Conservation (phyloP, 2,329 filamentous ascomycete genomes). For the Didymella glomerata region DNA sequence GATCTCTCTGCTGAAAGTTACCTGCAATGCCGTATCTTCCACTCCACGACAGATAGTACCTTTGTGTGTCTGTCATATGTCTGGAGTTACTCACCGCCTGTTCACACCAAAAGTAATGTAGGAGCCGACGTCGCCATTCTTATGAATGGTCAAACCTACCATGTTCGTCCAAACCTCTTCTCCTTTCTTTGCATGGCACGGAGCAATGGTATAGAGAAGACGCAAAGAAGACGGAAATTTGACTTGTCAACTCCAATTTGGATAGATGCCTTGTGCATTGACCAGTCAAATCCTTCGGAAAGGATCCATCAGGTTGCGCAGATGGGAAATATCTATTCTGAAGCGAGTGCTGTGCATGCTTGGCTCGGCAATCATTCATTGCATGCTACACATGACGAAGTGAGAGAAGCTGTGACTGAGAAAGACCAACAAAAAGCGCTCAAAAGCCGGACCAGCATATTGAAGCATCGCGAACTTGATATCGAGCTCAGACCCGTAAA, state of each 20-base stretch:
- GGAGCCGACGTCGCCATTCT: too few species aligned
- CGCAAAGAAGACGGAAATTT: not conserved
- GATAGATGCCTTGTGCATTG: slow-evolving; percentile 4
- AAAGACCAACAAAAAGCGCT: too few species aligned
- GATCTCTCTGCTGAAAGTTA: not conserved
- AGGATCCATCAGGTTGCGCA: slow-evolving; percentile 4
- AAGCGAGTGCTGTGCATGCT: not conserved
- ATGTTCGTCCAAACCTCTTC: not conserved
- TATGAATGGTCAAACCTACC: not conserved
- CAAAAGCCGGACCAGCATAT: too few species aligned
- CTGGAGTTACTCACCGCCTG: not conserved
- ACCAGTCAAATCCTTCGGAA: not conserved
- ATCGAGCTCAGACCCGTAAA: too few species aligned
- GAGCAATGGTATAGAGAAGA: not conserved
- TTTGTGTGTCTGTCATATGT: slow-evolving; percentile 6
- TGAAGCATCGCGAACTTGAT: too few species aligned
- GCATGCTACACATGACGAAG: not conserved
- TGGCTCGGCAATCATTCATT: not conserved
- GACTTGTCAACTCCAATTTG: not conserved
- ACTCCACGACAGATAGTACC: not conserved
- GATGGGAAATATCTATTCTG: not conserved
- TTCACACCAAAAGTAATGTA: too few species aligned
- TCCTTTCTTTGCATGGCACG: not conserved
- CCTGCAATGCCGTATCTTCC: not conserved
- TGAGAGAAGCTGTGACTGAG: too few species aligned